phyloP scores from a whole-genome alignment of 495 filamentous ascomycete species.

The Hyaloscypha bicolor region DNA sequence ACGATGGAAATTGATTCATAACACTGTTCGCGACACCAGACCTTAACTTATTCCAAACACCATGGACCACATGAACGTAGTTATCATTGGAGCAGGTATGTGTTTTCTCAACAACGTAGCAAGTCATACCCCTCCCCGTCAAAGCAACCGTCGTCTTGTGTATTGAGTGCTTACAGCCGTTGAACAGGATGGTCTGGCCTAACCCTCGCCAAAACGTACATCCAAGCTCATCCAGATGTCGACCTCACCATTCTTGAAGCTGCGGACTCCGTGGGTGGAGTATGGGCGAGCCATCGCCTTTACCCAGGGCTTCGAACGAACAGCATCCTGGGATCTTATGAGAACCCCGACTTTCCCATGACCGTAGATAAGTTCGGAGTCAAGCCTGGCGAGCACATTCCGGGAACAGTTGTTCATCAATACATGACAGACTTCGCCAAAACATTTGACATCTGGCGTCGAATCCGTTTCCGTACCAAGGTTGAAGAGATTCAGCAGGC shows the following conservation, averaged over 20 bases:
- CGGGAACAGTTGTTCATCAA: conserved; percentile 62
- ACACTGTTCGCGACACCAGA: background rate
- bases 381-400: conserved; percentile 64
- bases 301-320: conserved; percentile 70
- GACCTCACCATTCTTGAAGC: conserved; percentile 57
- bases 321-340: conserved; percentile 61
- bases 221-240: conserved; percentile 52
- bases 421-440: conserved; percentile 69
- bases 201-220: conserved; percentile 61
- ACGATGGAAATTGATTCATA: background rate
- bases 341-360: conserved; percentile 77
- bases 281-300: conserved; percentile 65
- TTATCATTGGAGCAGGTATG: conserved; percentile 11
- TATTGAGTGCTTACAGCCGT: background rate
- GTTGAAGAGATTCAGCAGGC: conserved; percentile 56
- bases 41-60: background rate
- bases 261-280: conserved; percentile 63
- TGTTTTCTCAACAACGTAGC: background rate
- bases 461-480: conserved; percentile 54
- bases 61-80: background rate
- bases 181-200: conserved; percentile 59
- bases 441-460: conserved; percentile 55
- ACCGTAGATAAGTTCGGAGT: conserved; percentile 58
- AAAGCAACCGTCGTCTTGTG: background rate
- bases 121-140: background rate